Conservation (phyloP, 73 alveolate species). For the Tetrahymena elliotti region DNA sequence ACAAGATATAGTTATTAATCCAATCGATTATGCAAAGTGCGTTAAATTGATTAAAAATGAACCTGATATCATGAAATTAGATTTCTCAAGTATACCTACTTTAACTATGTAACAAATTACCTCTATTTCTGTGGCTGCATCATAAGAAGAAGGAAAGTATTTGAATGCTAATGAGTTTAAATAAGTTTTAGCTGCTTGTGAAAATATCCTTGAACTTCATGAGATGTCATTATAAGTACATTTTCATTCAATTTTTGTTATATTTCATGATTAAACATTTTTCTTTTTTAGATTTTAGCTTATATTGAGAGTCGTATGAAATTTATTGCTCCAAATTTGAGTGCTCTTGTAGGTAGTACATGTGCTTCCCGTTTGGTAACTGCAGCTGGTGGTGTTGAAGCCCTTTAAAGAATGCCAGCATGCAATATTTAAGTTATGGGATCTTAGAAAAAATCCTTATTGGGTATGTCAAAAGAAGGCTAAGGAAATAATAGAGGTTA, state of each 20-base stretch:
- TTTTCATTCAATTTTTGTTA: neutral
- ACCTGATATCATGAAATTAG: constrained; percentile 53
- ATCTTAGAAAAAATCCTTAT: constrained; percentile 57
- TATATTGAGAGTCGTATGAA: constrained; percentile 77
- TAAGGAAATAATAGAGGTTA: constrained; percentile 72
- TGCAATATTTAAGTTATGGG: constrained; percentile 92
- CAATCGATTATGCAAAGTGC: constrained; percentile 76
- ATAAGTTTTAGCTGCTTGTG: constrained; percentile 48
- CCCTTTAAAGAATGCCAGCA: constrained; percentile 87
- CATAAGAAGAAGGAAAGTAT: constrained; percentile 49
- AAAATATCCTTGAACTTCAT: constrained; percentile 53
- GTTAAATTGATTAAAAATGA: constrained; percentile 67
- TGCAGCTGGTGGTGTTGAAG: constrained; percentile 91
- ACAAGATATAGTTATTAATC: constrained; percentile 73
- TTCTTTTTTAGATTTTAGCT: constrained; percentile 26
- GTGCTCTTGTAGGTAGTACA: constrained; percentile 76
- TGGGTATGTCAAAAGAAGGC: constrained; percentile 78
- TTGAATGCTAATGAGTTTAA: constrained; percentile 42
- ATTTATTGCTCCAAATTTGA: constrained; percentile 83
- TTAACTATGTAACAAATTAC: constrained; percentile 69
- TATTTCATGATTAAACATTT: constrained; percentile 16
- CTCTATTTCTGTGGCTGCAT: constrained; percentile 74
- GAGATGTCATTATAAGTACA: constrained; percentile 7
- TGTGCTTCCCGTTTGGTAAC: constrained; percentile 86
- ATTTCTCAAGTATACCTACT: constrained; percentile 39